Percentiles rank a stretch among this genome's conserved stretches.
Evolutionary conservation across 306 rosid genomes (phyloP).

Genomic region (Psophocarpus tetragonolobus): DNA sequence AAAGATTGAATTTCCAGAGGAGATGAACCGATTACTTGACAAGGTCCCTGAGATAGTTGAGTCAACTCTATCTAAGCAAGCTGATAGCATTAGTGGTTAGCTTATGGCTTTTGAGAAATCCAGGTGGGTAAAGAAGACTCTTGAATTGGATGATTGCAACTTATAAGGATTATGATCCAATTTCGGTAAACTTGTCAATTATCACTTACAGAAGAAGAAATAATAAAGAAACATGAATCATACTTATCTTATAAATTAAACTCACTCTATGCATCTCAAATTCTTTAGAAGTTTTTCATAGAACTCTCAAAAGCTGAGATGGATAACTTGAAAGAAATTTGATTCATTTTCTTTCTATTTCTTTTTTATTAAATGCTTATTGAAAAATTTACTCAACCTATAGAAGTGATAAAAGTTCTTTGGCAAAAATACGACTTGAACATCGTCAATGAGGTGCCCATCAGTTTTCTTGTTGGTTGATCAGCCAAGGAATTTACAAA

Average conservation of each 20-base stretch:
- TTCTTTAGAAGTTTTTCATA: not conserved
- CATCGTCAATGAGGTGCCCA: not conserved
- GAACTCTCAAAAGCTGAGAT: not conserved
- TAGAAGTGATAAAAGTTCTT: conserved; percentile 6
- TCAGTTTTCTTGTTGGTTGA: conserved; percentile 15
- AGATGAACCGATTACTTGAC: conserved; percentile 82
- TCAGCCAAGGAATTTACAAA: conserved; percentile 21
- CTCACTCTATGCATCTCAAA: not conserved
- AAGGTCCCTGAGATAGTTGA: conserved; percentile 75
- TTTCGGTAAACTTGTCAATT: not conserved
- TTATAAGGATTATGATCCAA: not conserved
- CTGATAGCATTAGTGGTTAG: conserved; percentile 50
- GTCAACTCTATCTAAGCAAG: conserved; percentile 48
- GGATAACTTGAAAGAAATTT: not conserved
- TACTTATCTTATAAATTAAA: not conserved
- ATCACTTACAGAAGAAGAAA: not conserved
- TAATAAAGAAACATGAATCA: not conserved
- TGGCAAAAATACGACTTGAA: conserved; percentile 15
- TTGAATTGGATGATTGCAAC: conserved; percentile 30
- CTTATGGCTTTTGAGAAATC: conserved; percentile 30
- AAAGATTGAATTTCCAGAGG: conserved; percentile 80
- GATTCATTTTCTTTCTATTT: not conserved
- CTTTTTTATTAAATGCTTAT: not conserved
- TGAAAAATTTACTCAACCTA: not conserved
- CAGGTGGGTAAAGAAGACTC: conserved; percentile 28